Conservation (phyloP, 371 early-diverging fungal genomes). For the Mucor saturninus region DNA sequence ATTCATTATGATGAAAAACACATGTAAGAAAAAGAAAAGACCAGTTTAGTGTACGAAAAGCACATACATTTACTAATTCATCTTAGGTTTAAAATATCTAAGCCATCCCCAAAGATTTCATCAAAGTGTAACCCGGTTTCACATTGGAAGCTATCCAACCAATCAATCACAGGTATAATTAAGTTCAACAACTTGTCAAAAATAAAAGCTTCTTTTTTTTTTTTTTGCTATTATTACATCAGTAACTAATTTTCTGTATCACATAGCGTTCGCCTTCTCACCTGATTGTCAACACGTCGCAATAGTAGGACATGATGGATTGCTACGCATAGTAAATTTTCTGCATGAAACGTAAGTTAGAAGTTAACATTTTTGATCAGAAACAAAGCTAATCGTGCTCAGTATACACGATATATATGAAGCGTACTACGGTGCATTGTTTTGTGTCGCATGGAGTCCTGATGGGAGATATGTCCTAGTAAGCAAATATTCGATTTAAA, state of each 20-base stretch:
- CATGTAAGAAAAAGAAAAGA: background rate
- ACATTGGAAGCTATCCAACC: constrained; percentile 70
- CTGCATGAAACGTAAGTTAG: constrained; percentile 57
- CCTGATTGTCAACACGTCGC: constrained; percentile 87
- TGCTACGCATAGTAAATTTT: constrained; percentile 76
- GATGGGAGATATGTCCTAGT: constrained; percentile 91
- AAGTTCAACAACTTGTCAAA: constrained; percentile 1
- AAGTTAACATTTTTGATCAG: background rate
- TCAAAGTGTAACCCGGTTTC: constrained; percentile 75
- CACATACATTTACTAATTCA: background rate
- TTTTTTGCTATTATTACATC: background rate
- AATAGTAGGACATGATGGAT: constrained; percentile 77
- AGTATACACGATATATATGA: constrained; percentile 73
- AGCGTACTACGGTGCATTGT: constrained; percentile 87
- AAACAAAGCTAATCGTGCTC: background rate
- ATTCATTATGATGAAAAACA: constrained; percentile 10
- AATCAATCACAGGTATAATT: constrained; percentile 65
- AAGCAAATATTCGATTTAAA: constrained; percentile 18
- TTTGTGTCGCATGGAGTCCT: constrained; percentile 90
- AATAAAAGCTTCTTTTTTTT: background rate
- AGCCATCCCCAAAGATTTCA: constrained; percentile 50
- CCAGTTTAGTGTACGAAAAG: background rate
- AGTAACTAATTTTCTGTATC: background rate
- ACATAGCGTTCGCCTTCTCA: constrained; percentile 80
- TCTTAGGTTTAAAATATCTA: constrained; percentile 61